Base-by-base conservation (phyloP, 73 alveolate genomes). In the Durusdinium trenchii region DNA sequence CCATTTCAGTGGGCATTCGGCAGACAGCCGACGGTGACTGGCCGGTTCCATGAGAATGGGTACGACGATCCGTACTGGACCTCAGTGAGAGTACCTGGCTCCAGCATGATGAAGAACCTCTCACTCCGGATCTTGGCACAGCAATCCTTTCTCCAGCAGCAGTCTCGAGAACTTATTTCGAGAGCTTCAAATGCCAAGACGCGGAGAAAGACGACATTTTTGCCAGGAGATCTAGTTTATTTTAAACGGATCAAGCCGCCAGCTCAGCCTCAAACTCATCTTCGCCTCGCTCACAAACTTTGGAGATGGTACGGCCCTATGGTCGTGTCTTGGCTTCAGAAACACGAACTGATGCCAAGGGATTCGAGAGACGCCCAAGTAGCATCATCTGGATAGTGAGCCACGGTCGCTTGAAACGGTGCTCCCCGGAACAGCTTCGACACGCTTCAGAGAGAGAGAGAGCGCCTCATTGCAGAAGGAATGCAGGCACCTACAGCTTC, bases 221-320 rank as follows among this genome's bases (percentile, higher is more conserved):
- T 87, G 12, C 86, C 95, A 0, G 95, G 95, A 0, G 84, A 61
- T 10, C 51, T 87, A 10, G 85, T 87, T 28, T 87, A 14, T 18
- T 87, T 38, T 71, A 32, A 71, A 71, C 3, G 95, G 14, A 36
- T 43, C 71, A 61, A 87, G 40, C 64, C 67, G 3, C 95, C 95
- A 0, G 83, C 95, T 0, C 85, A 87, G 30, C 50, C 50, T 9
- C 60, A 61, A 1, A 64, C 95, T 0, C 82, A 60, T 2, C 45
- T 16, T 0, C 47, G 71, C 1, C 16, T 62, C 26, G 7, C 45
- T 38, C 69, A 46, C 14, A 48, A 40, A 2, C 32, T 62, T 46
- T 71, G 71, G 54, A 45, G 85, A 2, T 87, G 95, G 95, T 87
- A 43, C 28, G 95, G 95, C 5, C 95, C 95, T 0, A n/a, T n/a